phyloP scores from a whole-genome alignment of 768 basidiomycete species.

The Russula compacta region DNA sequence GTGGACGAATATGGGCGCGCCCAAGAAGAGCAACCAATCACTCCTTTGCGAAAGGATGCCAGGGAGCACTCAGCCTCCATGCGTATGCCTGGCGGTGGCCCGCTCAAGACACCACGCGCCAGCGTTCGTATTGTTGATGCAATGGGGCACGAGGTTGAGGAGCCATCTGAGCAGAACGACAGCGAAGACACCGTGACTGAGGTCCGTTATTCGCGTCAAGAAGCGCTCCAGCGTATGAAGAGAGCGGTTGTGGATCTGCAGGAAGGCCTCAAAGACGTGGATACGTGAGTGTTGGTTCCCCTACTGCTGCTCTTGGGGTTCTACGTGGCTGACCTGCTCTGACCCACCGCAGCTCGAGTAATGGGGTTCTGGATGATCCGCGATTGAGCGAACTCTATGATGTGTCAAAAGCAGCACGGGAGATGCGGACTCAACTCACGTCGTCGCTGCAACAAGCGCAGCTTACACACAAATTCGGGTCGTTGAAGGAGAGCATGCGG shows the following conservation, averaged over 20 bases:
- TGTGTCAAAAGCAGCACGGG: constrained; percentile 43
- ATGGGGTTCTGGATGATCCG: constrained; percentile 31
- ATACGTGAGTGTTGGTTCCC: constrained; percentile 36
- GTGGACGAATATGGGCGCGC: constrained; percentile 56
- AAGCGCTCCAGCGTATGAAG: constrained; percentile 50
- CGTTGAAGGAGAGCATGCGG: constrained; percentile 31
- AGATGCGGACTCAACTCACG: constrained; percentile 38
- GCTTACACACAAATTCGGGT: constrained; percentile 26
- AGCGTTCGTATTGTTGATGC: constrained; percentile 60
- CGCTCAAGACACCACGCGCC: constrained; percentile 25
- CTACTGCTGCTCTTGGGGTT: neutral
- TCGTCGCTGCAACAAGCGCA: constrained; percentile 35
- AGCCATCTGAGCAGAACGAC: constrained; percentile 20
- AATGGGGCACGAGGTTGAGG: constrained; percentile 53
- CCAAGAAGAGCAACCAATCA: constrained; percentile 6
- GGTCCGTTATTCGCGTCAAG: constrained; percentile 32
- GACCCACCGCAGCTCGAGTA: constrained; percentile 29
- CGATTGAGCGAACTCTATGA: constrained; percentile 45
- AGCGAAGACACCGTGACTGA: constrained; percentile 21
- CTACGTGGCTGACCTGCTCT: constrained; percentile 7
- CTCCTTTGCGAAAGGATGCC: constrained; percentile 18
- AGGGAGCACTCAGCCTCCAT: constrained; percentile 21
- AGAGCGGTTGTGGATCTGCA: constrained; percentile 49
- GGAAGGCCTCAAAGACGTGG: constrained; percentile 46
- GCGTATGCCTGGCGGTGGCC: constrained; percentile 12